These are phyloP conservation scores for Puccinia novopanici DNA, from an alignment of 1,284 basidiomycete genomes.

Conservation along the genomic window DNA sequence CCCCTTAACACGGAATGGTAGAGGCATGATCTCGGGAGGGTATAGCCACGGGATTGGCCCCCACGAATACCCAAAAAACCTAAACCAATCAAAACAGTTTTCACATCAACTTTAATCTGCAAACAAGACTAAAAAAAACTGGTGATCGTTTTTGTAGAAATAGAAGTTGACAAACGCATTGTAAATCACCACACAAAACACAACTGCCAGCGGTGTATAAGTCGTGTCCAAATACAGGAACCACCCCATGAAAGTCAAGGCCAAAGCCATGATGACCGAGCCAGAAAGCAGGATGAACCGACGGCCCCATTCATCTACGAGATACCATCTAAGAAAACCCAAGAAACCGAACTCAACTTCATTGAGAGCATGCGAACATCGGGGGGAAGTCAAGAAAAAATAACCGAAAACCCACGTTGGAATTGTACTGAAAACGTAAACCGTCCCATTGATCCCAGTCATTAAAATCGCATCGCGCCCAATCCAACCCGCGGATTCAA, in stretches of 20 bases:
- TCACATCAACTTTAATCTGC: neutral
- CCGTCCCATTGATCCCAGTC: constrained; percentile 87
- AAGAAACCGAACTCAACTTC: neutral
- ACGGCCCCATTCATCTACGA: constrained; percentile 89
- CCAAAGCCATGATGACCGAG: constrained; percentile 75
- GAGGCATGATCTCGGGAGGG: constrained; percentile 77
- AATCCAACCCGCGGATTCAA: constrained; percentile 83
- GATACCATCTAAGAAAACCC: constrained; percentile 74
- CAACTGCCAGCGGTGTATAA: constrained; percentile 76
- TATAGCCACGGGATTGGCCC: constrained; percentile 60
- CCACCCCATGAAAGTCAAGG: constrained; percentile 78
- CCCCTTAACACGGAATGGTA: constrained; percentile 86
- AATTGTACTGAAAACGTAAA: constrained; percentile 47
- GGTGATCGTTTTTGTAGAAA: neutral
- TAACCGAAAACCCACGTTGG: constrained; percentile 43
- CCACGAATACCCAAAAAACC: constrained; percentile 58
- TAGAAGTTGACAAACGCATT: constrained; percentile 73
- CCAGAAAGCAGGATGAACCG: constrained; percentile 87
- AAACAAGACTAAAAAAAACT: neutral
- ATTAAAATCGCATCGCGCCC: constrained; percentile 95
- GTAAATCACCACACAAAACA: constrained; percentile 86
- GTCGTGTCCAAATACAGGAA: constrained; percentile 84
- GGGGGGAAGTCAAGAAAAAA: neutral
- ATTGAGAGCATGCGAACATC: constrained; percentile 6
- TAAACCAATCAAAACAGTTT: neutral